Evolutionary conservation across 345 rosid genomes (phyloP), one percentile per base, ranked within the genome.

Genomic region (Citropsis articulata): DNA sequence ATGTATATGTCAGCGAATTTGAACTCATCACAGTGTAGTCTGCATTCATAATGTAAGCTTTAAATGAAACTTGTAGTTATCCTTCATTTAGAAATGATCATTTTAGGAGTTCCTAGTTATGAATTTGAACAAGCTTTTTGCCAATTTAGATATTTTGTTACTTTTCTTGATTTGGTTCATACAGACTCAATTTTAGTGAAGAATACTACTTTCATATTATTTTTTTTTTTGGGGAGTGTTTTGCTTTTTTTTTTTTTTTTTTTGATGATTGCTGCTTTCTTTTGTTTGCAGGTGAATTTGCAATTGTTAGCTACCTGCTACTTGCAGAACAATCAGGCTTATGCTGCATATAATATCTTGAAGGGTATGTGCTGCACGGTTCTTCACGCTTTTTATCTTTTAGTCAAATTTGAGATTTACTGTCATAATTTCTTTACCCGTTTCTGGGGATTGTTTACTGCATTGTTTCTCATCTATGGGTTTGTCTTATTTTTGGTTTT

Each of bases 271-370:
- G 1, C 18, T 31, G 33, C 30, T 33, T 73, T 62, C 61, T 83
- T 73, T 60, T 72, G 19, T 19, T 35, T 84, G 87, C 86, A 96
- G 99, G 82, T 73, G 64, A 94, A 96, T 88, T 85, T 89, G 86
- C 98, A 94, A 85, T 79, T 94, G 71, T 78, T 96, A 85, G 99
- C 98, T 33, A 76, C 91, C 62, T 90, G 97, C 79, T 94, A 94
- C 87, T 84, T 96, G 86, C 97, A 96, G 86, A 92, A 90, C 82
- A 90, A 90, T 85, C 98, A 92, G 86, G 93, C 99, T 50, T 91
- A 94, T 82, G 83, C 94, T 57, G 97, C 98, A 2, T 94, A 96
- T 87, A 90, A 89, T 84, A 88, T 96, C 75, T 81, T 96, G 65
- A 94, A 94, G 81, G 99, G 98, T 96, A 75, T 5, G 83, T 60